Percentiles rank a stretch among this genome's conserved stretches.
Evolutionary conservation across 169 alveolate species (phyloP).

Genomic region (Amoebophrya sp.): DNA sequence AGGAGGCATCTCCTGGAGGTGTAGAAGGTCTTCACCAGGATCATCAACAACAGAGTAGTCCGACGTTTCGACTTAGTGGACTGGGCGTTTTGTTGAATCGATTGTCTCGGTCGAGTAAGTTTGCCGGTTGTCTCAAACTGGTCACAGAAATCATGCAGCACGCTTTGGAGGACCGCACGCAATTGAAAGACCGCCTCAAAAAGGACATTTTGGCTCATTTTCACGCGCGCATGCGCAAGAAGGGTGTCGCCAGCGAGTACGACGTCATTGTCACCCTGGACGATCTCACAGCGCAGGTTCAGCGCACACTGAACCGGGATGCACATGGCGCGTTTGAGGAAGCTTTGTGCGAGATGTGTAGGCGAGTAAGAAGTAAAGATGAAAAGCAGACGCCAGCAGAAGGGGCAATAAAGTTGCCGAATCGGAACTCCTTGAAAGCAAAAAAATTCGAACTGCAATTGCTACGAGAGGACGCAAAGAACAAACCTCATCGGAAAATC

Average conservation of each 20-base stretch:
- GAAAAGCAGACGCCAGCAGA: background rate
- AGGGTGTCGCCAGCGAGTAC: background rate
- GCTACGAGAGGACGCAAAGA: background rate
- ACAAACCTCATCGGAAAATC: background rate
- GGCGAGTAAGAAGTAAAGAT: background rate
- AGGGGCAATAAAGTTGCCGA: background rate
- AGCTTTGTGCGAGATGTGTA: background rate
- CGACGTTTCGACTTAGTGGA: too few species aligned
- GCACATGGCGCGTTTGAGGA: background rate
- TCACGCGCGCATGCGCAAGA: background rate
- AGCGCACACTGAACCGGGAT: background rate
- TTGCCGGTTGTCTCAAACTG: background rate
- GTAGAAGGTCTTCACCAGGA: too few species aligned
- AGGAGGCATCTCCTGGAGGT: too few species aligned
- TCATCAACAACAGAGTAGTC: too few species aligned
- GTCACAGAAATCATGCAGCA: background rate
- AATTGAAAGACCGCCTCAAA: background rate
- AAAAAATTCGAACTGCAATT: background rate
- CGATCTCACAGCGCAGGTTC: too few species aligned
- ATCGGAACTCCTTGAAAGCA: background rate
- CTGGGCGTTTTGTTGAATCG: background rate
- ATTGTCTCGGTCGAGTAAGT: background rate
- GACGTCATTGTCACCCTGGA: background rate
- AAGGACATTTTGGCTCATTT: background rate
- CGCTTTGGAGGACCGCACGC: background rate